Conservation (phyloP, 164 flowering plant genomes). For the Pachysandra terminalis region DNA sequence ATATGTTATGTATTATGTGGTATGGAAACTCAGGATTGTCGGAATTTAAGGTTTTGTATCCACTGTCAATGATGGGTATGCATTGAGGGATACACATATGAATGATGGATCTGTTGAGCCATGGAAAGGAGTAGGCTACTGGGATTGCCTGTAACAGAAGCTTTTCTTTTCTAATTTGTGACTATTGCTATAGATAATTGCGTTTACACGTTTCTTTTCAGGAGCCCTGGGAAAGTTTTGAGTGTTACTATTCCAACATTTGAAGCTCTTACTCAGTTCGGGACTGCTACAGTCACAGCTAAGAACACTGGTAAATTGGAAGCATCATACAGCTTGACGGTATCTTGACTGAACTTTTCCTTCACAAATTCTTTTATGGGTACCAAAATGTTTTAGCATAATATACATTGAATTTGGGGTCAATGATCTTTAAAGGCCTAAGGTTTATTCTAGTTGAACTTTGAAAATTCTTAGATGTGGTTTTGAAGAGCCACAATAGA, state of each 20-base stretch:
- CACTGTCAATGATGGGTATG: too few relatives aligned
- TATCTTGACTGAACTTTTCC: constrained; percentile 19
- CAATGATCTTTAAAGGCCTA: not conserved
- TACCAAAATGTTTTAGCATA: constrained; percentile 6
- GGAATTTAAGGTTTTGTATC: too few relatives aligned
- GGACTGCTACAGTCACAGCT: constrained; percentile 66
- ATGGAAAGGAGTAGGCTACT: too few relatives aligned
- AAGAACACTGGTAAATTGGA: constrained; percentile 82
- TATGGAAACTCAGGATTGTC: too few relatives aligned
- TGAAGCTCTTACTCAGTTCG: constrained; percentile 92
- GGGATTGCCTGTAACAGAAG: too few relatives aligned
- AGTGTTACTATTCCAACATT: constrained; percentile 75
- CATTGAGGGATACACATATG: too few relatives aligned
- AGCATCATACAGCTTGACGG: constrained; percentile 95
- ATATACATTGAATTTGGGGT: not conserved
- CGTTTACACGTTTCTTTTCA: constrained; percentile 21
- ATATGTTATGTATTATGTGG: too few relatives aligned
- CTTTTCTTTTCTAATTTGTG: too few relatives aligned
- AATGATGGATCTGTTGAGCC: too few relatives aligned
- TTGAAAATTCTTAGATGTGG: not conserved
- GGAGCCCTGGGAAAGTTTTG: constrained; percentile 93
- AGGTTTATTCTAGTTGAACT: not conserved
- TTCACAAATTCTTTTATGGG: not conserved
- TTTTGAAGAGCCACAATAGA: not conserved
- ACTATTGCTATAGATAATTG: not conserved